These are phyloP conservation scores for Fraxinus sp. DNA, from an alignment of 305 asterid genomes.

Conservation along the genomic window DNA sequence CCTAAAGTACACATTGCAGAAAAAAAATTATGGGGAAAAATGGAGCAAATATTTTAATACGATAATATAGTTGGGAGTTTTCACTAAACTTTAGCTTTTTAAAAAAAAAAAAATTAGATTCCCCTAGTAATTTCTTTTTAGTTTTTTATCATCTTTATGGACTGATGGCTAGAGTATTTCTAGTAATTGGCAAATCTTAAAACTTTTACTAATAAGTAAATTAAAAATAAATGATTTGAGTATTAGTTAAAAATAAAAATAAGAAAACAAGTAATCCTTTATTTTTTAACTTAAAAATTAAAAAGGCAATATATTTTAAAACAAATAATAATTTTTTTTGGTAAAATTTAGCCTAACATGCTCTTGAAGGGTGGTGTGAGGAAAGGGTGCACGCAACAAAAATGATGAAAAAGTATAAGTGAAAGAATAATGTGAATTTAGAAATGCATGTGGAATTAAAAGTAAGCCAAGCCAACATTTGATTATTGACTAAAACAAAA, in stretches of 20 bases:
- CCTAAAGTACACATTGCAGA: neutral
- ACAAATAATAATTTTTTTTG: no score
- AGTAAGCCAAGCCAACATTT: constrained; percentile 12
- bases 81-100: no score
- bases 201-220: neutral
- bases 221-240: neutral
- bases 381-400: neutral
- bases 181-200: neutral
- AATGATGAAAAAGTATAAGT: neutral
- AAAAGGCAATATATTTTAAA: no score
- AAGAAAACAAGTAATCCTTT: no score
- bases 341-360: neutral
- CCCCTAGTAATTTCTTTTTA: no score
- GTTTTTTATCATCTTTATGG: no score
- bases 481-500: constrained; percentile 29
- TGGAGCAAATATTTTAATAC: neutral
- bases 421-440: neutral
- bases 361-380: neutral
- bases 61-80: neutral
- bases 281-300: neutral
- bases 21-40: neutral
- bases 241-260: neutral
- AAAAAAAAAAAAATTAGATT: no score
- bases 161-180: no score
- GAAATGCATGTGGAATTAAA: neutral